Evolutionary conservation across 2,329 filamentous ascomycete species (phyloP), one percentile per base, ranked within the genome.

Genomic region (Tolypocladium tundrense): DNA sequence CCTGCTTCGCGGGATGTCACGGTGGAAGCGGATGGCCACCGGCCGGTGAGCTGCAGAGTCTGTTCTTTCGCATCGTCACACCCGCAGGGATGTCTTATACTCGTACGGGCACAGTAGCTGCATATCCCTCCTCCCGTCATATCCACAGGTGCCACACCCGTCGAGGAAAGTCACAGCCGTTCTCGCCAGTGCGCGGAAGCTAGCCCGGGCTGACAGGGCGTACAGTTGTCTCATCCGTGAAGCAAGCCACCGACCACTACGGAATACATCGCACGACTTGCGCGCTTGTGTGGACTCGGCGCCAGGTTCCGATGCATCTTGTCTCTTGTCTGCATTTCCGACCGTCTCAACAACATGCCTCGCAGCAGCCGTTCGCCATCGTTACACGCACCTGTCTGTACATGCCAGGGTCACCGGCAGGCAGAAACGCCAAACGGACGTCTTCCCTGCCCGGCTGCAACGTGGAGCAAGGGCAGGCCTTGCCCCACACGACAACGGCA

Each of bases 181-280:
- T 31, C 3, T 51, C 31, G 51, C 10, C 43, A 53, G 41, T 16
- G 33, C 31, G 53, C 53, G 58, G 56, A 58, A 58, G 58, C 56
- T 51, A 40, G 27, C 19, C 35, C 53, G 43, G 54, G 58, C 31
- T 56, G 56, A 56, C 58, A 53, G 56, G 56, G 54, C 58, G 56
- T 41, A 33, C 53, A 42, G 58, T 33, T 57, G 56, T 57, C 56
- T 57, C 51, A 40, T 57, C 31, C 31, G 19, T 16, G 40, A 19
- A 27, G 40, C 41, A 43, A 56, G 54, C 37, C 50, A 51, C 50
- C 48, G 43, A 31, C 53, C 21, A 42, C 51, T 9, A 6, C 43
- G 21, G 11, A 4, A 5, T 31, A 31, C 27, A 5, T 33, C 1
- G 31, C 7, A n/a, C 39, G 33, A 21, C 19, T 35, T 11, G 45